Conservation (phyloP, 1,284 basidiomycete genomes). For the Coniophora puteana region DNA sequence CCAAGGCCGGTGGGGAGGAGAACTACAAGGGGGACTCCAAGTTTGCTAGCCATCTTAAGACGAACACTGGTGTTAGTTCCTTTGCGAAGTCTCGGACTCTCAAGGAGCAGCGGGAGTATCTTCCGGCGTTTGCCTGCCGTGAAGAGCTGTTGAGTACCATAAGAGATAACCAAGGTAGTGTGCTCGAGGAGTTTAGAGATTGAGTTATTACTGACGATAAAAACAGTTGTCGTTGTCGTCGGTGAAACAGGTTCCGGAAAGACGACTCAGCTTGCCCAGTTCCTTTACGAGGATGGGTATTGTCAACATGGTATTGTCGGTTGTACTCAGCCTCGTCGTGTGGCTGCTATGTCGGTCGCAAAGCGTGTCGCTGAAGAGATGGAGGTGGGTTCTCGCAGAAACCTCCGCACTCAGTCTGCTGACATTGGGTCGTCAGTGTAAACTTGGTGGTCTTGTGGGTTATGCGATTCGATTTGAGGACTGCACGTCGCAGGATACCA, state of each 20-base stretch:
- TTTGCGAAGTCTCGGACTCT: conserved; percentile 85
- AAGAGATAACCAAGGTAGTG: conserved; percentile 89
- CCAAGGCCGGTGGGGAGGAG: conserved; percentile 58
- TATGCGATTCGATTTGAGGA: conserved; percentile 99
- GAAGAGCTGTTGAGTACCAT: conserved; percentile 90
- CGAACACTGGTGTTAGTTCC: conserved; percentile 71
- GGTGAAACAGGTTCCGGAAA: conserved; percentile 97
- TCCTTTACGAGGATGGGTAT: conserved; percentile 95
- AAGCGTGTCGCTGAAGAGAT: conserved; percentile 98
- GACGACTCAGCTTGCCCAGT: conserved; percentile 91
- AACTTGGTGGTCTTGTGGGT: conserved; percentile 86
- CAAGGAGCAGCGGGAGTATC: conserved; percentile 94
- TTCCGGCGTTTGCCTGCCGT: conserved; percentile 96
- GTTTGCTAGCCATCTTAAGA: conserved; percentile 90
- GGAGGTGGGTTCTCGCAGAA: conserved; percentile 47
- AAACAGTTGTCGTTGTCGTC: conserved; percentile 87
- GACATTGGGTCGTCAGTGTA: conserved; percentile 50
- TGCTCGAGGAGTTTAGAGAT: conserved; percentile 3
- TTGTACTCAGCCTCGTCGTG: conserved; percentile 95
- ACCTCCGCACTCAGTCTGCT: conserved; percentile 4
- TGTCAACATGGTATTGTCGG: conserved; percentile 86
- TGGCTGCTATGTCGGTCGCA: conserved; percentile 98
- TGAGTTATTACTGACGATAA: conserved; percentile 3
- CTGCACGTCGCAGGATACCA: conserved; percentile 88
- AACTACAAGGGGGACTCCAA: conserved; percentile 94